Evolutionary conservation across 805 yeast species (phyloP), one percentile per base, ranked within the genome.

Genomic region (Sugiyamaella boreocaroliniensis): DNA sequence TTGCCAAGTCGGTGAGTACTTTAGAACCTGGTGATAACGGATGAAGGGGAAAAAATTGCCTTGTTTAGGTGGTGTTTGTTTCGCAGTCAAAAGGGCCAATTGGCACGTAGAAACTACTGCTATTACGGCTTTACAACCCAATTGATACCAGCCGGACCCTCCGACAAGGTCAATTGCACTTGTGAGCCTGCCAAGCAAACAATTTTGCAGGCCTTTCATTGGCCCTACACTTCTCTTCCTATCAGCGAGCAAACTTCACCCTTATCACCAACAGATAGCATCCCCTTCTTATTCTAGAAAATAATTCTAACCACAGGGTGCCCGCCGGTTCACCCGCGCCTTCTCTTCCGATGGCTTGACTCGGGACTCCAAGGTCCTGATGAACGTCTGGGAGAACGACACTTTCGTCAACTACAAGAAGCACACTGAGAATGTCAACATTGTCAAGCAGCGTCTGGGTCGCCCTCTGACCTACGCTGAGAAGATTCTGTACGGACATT

Each of bases 391-490:
- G 71, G 73, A 69, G 59, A 55, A 81, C 67, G 82, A 80, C 72
- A 86, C 92, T 51, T 90, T 81, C 79, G 86, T 92, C 71, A 85
- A 89, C 72, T 92, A 92, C 82, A 89, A 89, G 78, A 79, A 87
- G 71, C 87, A 90, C 68, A 73, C 87, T 63, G 96, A 89, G 76
- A 89, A 86, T 68, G 84, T 93, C 61, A 79, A 86, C 65, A 85
- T 89, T 64, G 95, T 88, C 64, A 83, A 83, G 74, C 76, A 81
- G 65, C 82, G 95, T 73, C 78, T 88, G 62, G 78, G 80, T 65
- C 83, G 95, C 71, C 98, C 97, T 42, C 79, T 92, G 66, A 92
- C 98, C 50, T 83, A 88, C 67, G 97, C 97, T 58, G 98, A 92
- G 77, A 92, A 92, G 78, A 81, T 92, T 61, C 78, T 92, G 61